Evolutionary conservation across 148 eudicot genomes (phyloP), one percentile per base, ranked within the genome.

Genomic region (Silene latifolia): DNA sequence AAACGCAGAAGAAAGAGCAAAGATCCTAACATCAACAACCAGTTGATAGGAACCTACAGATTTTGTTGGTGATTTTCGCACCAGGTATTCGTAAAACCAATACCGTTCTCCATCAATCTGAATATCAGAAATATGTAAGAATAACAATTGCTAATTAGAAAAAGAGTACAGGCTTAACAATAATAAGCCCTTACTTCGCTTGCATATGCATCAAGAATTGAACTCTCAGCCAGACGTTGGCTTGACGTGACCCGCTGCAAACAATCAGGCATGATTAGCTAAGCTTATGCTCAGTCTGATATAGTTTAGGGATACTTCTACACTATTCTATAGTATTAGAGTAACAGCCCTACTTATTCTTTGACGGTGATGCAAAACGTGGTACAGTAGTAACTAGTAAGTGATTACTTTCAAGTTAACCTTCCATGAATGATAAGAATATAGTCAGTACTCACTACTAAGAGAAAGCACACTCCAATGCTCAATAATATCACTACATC

Each of bases 141-240:
- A 46, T 32, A 70, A 64, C 46, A 78, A 19, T 58, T 72, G 19
- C 17, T 74, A 53, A 5, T 20, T 20, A 12, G 21, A 10, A 8
- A 27, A n/a, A 35, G 44, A 6, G 54, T 17, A 56, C 23, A 19
- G n/a, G 18, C 19, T 8, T 12, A 1, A 7, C 17, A 51, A 23
- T 32, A 14, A 25, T 59, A 63, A 29, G 59, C 51, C 75, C 92
- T 92, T 80, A 95, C 99, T 61, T 87, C 93, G 67, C 87, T 84
- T 69, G 90, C 77, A 80, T 89, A 96, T 62, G 98, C 84, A 82
- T 92, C 99, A 81, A 95, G 89, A 58, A 95, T 71, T 19, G 99
- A 90, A 84, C 99, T 92, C 82, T 90, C 99, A 67, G 96, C 96
- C 88, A 90, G 78, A 32, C 92, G 90, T 72, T 95, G 99, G 83